These are phyloP conservation scores for Clavispora carvajalis DNA, from an alignment of 805 yeast species.

Conservation along the genomic window DNA sequence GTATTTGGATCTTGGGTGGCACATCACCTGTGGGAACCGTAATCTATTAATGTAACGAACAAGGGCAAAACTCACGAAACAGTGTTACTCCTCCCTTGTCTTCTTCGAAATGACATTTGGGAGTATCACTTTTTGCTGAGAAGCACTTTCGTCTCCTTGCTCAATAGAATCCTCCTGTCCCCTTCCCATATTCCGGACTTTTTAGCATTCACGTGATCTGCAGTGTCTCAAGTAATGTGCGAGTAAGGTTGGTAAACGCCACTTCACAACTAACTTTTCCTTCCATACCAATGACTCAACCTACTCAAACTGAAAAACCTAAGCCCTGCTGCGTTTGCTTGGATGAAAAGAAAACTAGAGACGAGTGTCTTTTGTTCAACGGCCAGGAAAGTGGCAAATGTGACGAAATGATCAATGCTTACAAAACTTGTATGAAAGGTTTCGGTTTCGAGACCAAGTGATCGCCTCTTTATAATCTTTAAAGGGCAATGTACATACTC, in stretches of 20 bases:
- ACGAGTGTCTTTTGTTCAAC: conserved; percentile 76
- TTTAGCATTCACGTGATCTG: not conserved
- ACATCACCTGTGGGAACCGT: no score
- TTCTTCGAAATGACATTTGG: no score
- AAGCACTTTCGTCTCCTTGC: no score
- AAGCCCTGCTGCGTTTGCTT: conserved; percentile 97
- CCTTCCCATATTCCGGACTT: no score
- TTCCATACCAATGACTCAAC: conserved; percentile 12
- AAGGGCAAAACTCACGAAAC: no score
- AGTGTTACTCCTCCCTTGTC: no score
- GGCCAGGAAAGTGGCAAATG: conserved; percentile 86
- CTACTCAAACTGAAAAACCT: conserved; percentile 45
- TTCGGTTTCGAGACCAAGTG: conserved; percentile 63
- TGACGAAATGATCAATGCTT: conserved; percentile 59
- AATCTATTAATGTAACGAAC: no score
- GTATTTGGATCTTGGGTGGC: no score
- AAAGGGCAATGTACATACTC: not conserved
- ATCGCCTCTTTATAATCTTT: no score
- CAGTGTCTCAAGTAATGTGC: conserved; percentile 10
- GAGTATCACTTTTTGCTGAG: no score
- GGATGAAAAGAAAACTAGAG: conserved; percentile 75
- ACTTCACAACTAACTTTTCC: conserved; percentile 11
- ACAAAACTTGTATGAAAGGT: conserved; percentile 88
- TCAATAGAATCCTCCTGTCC: no score
- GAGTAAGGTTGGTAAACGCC: conserved; percentile 13